These are phyloP conservation scores for Clonostachys rhizophaga DNA, from an alignment of 2,329 filamentous ascomycete species.

Conservation along the genomic window DNA sequence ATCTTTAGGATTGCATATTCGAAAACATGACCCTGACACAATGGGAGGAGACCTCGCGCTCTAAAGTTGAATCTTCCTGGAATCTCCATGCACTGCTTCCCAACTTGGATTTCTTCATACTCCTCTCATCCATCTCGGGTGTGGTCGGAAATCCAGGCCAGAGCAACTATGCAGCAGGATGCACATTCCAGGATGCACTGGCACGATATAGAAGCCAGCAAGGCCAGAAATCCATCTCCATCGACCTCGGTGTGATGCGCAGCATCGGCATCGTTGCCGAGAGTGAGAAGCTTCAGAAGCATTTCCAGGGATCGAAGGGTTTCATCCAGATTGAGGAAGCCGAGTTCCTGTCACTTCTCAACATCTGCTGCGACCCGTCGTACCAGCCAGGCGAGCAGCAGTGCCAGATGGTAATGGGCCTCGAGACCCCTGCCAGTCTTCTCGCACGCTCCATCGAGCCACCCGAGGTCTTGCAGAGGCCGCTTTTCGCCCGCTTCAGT, in stretches of 20 bases:
- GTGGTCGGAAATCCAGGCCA: conserved; percentile 21
- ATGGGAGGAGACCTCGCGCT: conserved; percentile 14
- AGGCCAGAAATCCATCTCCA: background rate
- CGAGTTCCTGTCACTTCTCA: conserved; percentile 3
- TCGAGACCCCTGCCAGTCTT: background rate
- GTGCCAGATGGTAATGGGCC: background rate
- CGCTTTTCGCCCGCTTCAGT: background rate
- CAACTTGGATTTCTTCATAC: conserved; percentile 21
- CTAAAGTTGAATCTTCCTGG: conserved; percentile 19
- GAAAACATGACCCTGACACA: conserved; percentile 15
- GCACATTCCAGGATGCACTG: conserved; percentile 22
- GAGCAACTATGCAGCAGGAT: conserved; percentile 34
- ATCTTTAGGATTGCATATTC: conserved; percentile 13
- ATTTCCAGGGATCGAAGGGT: background rate
- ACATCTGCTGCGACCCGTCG: background rate
- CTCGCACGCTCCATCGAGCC: background rate
- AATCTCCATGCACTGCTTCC: conserved; percentile 18
- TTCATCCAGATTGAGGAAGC: conserved; percentile 1
- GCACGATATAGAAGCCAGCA: conserved; percentile 2
- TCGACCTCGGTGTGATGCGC: conserved; percentile 12
- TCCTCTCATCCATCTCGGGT: conserved; percentile 17
- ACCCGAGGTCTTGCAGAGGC: background rate
- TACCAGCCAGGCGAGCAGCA: background rate
- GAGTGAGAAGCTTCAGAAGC: background rate
- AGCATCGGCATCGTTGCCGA: conserved; percentile 15